A percentile compares a stretch with the other conserved stretches of the same genome.
Evolutionary conservation across 1,139 yeast species (phyloP).

Genomic region (Debaryomyces sp.): DNA sequence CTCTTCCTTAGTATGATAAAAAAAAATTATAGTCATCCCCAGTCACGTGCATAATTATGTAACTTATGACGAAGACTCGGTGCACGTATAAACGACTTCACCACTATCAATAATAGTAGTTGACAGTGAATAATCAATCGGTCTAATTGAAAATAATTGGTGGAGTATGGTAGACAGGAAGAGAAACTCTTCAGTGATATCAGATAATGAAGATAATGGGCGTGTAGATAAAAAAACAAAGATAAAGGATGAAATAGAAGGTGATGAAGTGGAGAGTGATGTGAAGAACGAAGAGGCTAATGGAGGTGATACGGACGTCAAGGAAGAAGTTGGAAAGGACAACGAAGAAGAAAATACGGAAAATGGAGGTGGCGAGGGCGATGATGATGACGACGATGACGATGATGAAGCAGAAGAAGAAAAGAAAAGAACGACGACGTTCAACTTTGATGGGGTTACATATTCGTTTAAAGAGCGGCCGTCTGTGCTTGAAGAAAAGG

Average conservation of each 20-base stretch:
- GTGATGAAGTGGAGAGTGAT: constrained; percentile 14
- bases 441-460: constrained; percentile 69
- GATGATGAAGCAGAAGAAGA: constrained; percentile 57
- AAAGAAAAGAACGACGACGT: constrained; percentile 51
- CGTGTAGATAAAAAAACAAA: constrained; percentile 38
- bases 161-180: constrained; percentile 36
- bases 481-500: constrained; percentile 51
- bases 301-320: constrained; percentile 5
- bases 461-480: constrained; percentile 91
- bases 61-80: background rate
- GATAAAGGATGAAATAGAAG: constrained; percentile 17
- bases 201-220: constrained; percentile 34
- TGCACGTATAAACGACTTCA: background rate
- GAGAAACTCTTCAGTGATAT: constrained; percentile 24
- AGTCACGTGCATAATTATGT: constrained; percentile 1
- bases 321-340: constrained; percentile 13
- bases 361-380: constrained; percentile 27
- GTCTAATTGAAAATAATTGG: background rate
- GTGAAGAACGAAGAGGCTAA: constrained; percentile 17
- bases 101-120: background rate
- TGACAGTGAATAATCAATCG: constrained; percentile 1
- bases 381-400: constrained; percentile 40
- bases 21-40: constrained; percentile 8
- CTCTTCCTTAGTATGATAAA: background rate
- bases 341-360: constrained; percentile 19